These are phyloP conservation scores for Epithemia pelagica DNA, from an alignment of 108 stramenopile genomes.

Conservation along the genomic window DNA sequence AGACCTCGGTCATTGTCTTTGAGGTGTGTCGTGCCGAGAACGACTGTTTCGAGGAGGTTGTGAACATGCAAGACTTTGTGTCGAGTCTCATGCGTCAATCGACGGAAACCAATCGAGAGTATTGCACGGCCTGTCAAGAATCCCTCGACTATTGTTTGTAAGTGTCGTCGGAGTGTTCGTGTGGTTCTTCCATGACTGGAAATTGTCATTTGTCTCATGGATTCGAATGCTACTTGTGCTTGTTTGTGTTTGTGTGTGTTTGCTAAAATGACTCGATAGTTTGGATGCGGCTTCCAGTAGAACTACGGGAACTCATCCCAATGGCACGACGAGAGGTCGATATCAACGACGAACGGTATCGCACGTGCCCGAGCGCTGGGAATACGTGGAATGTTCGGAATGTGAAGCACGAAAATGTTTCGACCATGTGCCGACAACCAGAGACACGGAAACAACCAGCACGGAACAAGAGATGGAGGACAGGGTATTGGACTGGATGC, in stretches of 20 bases:
- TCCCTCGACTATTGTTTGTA: slow-evolving; percentile 11
- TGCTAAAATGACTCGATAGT: too few relatives aligned
- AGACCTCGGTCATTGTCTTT: not conserved
- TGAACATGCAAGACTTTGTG: not conserved
- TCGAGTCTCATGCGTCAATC: not conserved
- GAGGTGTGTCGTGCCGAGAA: not conserved
- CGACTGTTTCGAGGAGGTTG: not conserved
- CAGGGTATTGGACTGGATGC: slow-evolving; percentile 2
- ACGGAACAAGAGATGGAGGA: not conserved
- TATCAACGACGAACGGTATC: not conserved
- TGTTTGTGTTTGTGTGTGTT: too few relatives aligned
- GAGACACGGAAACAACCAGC: not conserved
- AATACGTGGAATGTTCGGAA: not conserved
- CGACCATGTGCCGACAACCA: not conserved
- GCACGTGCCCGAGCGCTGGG: not conserved
- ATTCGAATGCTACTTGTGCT: too few relatives aligned
- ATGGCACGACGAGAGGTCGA: not conserved
- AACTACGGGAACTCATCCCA: not conserved
- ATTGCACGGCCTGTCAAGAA: slow-evolving; percentile 8
- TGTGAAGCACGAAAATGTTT: slow-evolving; percentile 1
- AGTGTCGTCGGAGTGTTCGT: not conserved
- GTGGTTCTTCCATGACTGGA: not conserved
- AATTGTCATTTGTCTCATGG: too few relatives aligned
- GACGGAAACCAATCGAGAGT: not conserved
- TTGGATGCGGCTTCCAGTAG: not conserved